A percentile compares a stretch with the other conserved stretches of the same genome.
phyloP scores from a whole-genome alignment of 2,329 filamentous ascomycete genomes.

The Fusarium cyanostomum region DNA sequence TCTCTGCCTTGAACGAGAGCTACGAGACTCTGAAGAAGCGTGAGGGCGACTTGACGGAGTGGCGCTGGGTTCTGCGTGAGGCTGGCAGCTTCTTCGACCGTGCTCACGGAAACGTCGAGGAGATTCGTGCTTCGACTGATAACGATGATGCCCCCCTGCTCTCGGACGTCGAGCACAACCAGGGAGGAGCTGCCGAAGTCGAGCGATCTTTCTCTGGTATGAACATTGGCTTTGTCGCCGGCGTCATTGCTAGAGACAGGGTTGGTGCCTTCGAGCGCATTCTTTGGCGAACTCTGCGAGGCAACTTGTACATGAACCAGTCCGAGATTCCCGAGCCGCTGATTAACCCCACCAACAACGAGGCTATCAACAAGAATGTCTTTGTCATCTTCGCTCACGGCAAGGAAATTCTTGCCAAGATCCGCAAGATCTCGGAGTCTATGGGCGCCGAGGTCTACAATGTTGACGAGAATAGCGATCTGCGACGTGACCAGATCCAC shows the following conservation, averaged over 20 bases:
- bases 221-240: conserved; percentile 98
- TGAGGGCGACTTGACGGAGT: conserved; percentile 95
- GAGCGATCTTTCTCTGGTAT: conserved; percentile 94
- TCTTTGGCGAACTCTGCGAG: conserved; percentile 94
- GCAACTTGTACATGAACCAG: conserved; percentile 99
- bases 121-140: conserved; percentile 90
- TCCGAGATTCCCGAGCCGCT: conserved; percentile 96
- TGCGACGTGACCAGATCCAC: conserved; percentile 94
- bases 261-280: conserved; percentile 97
- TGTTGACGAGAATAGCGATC: conserved; percentile 96
- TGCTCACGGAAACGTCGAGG: conserved; percentile 94
- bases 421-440: conserved; percentile 98
- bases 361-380: conserved; percentile 94
- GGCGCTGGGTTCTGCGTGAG: conserved; percentile 97
- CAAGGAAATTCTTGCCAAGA: conserved; percentile 98
- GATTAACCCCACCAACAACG: conserved; percentile 90
- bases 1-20: conserved; percentile 93
- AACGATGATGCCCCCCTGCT: conserved; percentile 94
- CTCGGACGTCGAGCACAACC: conserved; percentile 89
- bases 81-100: conserved; percentile 97
- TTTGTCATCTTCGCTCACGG: conserved; percentile 99
- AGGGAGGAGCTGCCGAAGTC: conserved; percentile 68
- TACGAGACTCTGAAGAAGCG: conserved; percentile 98
- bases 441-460: conserved; percentile 95
- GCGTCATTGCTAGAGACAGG: conserved; percentile 91